Evolutionary conservation across 768 basidiomycete species (phyloP), one percentile per base, ranked within the genome.

Genomic region (Gyrodon lividus): DNA sequence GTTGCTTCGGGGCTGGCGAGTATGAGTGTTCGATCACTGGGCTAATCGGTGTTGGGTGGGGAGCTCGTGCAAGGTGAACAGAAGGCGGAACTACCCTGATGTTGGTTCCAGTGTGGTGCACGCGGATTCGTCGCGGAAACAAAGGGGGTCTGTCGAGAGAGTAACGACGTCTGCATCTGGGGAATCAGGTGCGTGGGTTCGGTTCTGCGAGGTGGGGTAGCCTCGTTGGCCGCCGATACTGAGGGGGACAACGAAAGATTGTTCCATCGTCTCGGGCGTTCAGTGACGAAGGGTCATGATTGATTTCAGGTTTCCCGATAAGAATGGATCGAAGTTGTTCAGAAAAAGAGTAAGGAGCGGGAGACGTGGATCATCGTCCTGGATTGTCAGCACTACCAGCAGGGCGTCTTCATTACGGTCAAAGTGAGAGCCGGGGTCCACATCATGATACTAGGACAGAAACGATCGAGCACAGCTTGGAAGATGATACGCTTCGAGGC

Each of bases 61-160:
- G 33, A 30, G 4, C 52, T 59, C 79, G 77, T 1, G 85, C 84
- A 0, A 87, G 70, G 76, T 74, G 62, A 83, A 81, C 70, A 85
- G 82, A 6, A 79, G 64, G 12, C 78, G 74, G 61, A 84, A 85
- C 77, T 83, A 86, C 19, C 80, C 79, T 5, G 83, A 85, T 0
- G 84, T 83, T 16, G 77, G 79, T 59, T 80, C 83, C 35, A 87
- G 72, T 1, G 79, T 80, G 66, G 51, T 85, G 84, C 16, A 85
- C 73, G 23, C 78, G 76, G 62, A 86, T 86, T 58, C 72, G 68
- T n/a, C n/a, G n/a, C n/a, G n/a, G n/a, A n/a, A n/a, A n/a, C n/a
- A n/a, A 39, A 76, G 68, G 23, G 77, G 76, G 48, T 78, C 74
- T 48, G 77, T 79, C 16, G 80, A 74, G 16, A 76, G 74, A 6